Percentiles rank a stretch among this genome's conserved stretches.
Conservation (phyloP, 2,329 filamentous ascomycete species). For the Plectosphaerella sp. region DNA sequence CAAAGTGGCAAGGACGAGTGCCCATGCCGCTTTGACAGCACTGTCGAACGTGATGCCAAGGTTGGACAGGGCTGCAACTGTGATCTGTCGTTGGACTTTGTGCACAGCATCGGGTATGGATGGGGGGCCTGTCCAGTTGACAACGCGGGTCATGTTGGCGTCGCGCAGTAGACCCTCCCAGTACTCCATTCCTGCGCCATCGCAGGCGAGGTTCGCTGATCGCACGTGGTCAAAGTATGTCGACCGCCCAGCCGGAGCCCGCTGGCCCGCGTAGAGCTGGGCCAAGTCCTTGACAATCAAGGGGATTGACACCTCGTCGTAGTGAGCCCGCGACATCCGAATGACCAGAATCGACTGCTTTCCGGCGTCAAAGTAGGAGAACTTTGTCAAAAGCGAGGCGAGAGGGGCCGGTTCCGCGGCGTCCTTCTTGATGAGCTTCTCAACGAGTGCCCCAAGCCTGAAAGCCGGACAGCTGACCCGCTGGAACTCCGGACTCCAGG, state of each 20-base stretch:
- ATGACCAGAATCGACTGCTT: slow-evolving; percentile 43
- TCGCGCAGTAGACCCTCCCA: slow-evolving; percentile 41
- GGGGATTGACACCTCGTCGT: slow-evolving; percentile 40
- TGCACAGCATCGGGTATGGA: slow-evolving; percentile 31
- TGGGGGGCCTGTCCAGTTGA: slow-evolving; percentile 35
- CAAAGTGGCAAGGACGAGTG: slow-evolving; percentile 47
- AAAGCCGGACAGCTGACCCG: slow-evolving; percentile 34
- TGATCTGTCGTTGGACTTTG: slow-evolving; percentile 33
- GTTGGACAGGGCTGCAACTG: slow-evolving; percentile 34
- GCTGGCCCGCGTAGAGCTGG: slow-evolving; percentile 35
- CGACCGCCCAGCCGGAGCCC: slow-evolving; percentile 27
- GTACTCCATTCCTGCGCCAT: slow-evolving; percentile 34
- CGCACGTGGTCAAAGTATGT: slow-evolving; percentile 45
- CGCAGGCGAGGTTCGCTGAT: slow-evolving; percentile 29
- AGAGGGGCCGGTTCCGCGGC: slow-evolving; percentile 34
- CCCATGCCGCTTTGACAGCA: slow-evolving; percentile 55
- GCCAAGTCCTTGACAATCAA: slow-evolving; percentile 44
- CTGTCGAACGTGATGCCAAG: slow-evolving; percentile 45
- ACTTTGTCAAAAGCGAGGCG: slow-evolving; percentile 40
- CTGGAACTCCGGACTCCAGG: slow-evolving; percentile 37
- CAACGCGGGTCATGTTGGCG: slow-evolving; percentile 40
- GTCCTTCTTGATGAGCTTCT: slow-evolving; percentile 38
- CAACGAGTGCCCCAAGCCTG: slow-evolving; percentile 30
- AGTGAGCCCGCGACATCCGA: slow-evolving; percentile 43
- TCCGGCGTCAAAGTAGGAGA: slow-evolving; percentile 43